Base-by-base conservation (phyloP, 352 stramenopile genomes). In the Phytophthora capsici region DNA sequence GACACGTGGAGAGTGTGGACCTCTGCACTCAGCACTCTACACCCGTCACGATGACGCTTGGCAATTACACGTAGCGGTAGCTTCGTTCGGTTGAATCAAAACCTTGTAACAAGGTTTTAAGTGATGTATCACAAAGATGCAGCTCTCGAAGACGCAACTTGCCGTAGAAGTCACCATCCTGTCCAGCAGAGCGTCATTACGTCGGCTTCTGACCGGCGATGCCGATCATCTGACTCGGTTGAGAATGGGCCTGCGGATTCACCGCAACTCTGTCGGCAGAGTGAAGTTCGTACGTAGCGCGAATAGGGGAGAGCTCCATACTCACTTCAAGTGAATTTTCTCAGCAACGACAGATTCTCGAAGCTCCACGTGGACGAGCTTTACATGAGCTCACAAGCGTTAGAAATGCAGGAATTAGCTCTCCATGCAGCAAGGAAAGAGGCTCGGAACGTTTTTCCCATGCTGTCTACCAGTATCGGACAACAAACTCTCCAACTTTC, bases 281-380 rank as follows among this genome's bases (percentile, higher is more conserved):
- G 59, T 70, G 62, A 66, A 71, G 63, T 55, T 54, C 47, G 63
- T 71, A 63, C 44, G 57, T 66, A 38, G 63, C 48, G 63, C 51
- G 63, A 67, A 63, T 66, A 62, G 57, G 63, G 57, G 57, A 64
- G n/a, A 32, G 38, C 13, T 50, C 20, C 69, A 74, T 77, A 77
- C 47, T 67, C 45, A 65, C 54, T 64, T 67, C 58, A 73, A 77
- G 64, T 68, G 17, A 48, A 59, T 65, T 74, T 69, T 66, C 60
- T 71, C 63, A 67, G 57, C 57, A 26, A n/a, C 56, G 26, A 45
- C 17, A 49, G 57, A 65, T 65, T 65, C 57, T 34, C 57, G 36
- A 60, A 60, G 38, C 23, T 48, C 25, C 51, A 58, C 17, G 40
- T 10, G 17, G 8, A 7, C 40, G 17, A 4, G 17, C 41, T 6